Evolutionary conservation across 257 asterid genomes (phyloP).

Genomic region (Ocimum tenuiflorum): DNA sequence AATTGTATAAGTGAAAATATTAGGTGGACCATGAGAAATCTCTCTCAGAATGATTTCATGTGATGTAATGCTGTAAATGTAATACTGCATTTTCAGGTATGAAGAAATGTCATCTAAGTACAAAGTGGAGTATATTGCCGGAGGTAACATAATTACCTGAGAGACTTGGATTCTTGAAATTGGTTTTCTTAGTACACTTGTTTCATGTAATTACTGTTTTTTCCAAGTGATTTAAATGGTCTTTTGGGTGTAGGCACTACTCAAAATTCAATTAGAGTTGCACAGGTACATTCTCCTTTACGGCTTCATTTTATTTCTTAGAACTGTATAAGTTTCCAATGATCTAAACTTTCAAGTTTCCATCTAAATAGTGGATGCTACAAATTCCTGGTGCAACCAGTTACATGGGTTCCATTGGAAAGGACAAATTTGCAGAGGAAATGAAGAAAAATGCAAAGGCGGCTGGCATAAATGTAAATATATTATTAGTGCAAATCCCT

Average conservation of each 20-base stretch:
- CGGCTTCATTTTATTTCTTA: background rate
- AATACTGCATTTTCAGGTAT: slow-evolving; percentile 51
- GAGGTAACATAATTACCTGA: slow-evolving; percentile 52
- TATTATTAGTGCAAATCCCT: background rate
- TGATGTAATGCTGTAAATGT: slow-evolving; percentile 9
- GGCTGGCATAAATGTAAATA: slow-evolving; percentile 74
- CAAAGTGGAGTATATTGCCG: slow-evolving; percentile 89
- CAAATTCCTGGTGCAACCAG: slow-evolving; percentile 84
- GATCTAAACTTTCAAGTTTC: slow-evolving; percentile 10
- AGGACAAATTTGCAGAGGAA: slow-evolving; percentile 77
- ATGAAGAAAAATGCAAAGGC: slow-evolving; percentile 70
- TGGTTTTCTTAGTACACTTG: background rate
- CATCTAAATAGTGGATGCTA: slow-evolving; percentile 50
- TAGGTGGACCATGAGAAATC: background rate
- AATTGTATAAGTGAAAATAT: background rate
- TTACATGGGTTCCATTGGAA: slow-evolving; percentile 61
- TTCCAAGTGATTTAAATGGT: slow-evolving; percentile 7
- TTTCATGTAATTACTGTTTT: background rate
- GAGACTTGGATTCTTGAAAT: background rate
- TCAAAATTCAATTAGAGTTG: slow-evolving; percentile 90
- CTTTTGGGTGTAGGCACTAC: slow-evolving; percentile 66
- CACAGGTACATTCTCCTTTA: slow-evolving; percentile 53
- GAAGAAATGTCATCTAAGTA: slow-evolving; percentile 72
- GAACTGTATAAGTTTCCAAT: background rate
- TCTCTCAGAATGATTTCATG: background rate